These are phyloP conservation scores for Neonothopanus nambi DNA, from an alignment of 1,284 basidiomycete species.

Conservation along the genomic window DNA sequence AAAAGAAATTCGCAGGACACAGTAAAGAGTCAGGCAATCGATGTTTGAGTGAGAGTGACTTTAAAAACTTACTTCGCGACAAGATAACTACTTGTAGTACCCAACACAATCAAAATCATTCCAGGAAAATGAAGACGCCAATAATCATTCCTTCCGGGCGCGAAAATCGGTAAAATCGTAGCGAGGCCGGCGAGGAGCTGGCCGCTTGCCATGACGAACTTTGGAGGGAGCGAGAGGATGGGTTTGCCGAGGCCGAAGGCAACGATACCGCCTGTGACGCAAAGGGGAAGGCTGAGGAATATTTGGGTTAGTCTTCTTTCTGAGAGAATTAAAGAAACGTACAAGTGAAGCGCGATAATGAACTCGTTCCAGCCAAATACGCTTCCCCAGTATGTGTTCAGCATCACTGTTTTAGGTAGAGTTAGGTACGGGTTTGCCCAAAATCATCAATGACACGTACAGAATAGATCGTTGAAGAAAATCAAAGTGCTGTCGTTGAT, in stretches of 20 bases:
- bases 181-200: background rate
- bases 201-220: constrained; percentile 4
- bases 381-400: constrained; percentile 39
- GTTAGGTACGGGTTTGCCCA: no score
- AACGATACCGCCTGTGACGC: background rate
- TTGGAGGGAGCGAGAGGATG: background rate
- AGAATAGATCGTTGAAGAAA: no score
- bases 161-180: constrained; percentile 6
- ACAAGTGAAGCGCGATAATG: constrained; percentile 40
- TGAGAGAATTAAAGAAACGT: constrained; percentile 20
- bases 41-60: no score
- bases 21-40: no score
- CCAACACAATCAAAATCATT: constrained; percentile 6
- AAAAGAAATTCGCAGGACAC: no score
- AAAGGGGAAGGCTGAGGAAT: constrained; percentile 11
- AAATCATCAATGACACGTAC: no score
- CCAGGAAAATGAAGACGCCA: constrained; percentile 8
- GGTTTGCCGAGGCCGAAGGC: background rate
- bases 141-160: constrained; percentile 1
- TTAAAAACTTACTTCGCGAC: constrained; percentile 8
- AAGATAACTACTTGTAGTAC: constrained; percentile 5
- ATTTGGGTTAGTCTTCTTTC: no score
- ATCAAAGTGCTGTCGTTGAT: no score
- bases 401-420: constrained; percentile 26
- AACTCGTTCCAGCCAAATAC: constrained; percentile 40